Base-by-base conservation (phyloP, 805 yeast genomes). In the Wickerhamomyces chaumierensis region DNA sequence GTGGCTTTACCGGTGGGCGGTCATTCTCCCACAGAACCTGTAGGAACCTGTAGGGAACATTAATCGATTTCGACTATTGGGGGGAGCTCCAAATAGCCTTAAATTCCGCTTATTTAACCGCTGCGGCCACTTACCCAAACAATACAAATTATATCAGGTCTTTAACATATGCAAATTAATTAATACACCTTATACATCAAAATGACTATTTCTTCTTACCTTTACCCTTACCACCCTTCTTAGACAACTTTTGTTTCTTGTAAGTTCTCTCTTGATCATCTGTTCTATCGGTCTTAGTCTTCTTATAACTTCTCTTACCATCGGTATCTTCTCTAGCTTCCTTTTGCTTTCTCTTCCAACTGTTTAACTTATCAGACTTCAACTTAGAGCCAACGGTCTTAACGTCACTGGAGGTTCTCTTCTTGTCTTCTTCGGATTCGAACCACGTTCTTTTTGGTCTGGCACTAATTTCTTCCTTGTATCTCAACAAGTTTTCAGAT, bases 361-460 rank as follows among this genome's bases (percentile, higher is more conserved):
- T 71, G 49, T 78, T 81, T 18, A 69, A 55, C 49, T 69, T 71
- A 53, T 75, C 73, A 39, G 75, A 77, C 39, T 65, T 68, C 41
- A 73, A 66, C 33, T 63, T 53, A 2, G 58, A 58, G 40, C 55
- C 53, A 29, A 56, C 38, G 21, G 52, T 56, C 3, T 60, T 48
- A 53, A 54, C 16, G 50, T 38, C 41, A 50, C 53, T 53, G 59
- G 57, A 43, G 7, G 63, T 49, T 49, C 63, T 51, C 34, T 62
- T 57, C 51, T 66, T 63, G 27, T 70, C 74, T 36, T 60, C 53
- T 40, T 55, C 69, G 38, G 60, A 66, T 61, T 85, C 90, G 60
- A 92, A 90, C 99, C 99, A 92, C 0, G 98, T 92, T 64, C 99
- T 77, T 60, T 75, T 86, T 27, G 98, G 97, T 53, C 96, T 74